Evolutionary conservation across 495 filamentous ascomycete genomes (phyloP).

Genomic region (Penicillium mononematosum): DNA sequence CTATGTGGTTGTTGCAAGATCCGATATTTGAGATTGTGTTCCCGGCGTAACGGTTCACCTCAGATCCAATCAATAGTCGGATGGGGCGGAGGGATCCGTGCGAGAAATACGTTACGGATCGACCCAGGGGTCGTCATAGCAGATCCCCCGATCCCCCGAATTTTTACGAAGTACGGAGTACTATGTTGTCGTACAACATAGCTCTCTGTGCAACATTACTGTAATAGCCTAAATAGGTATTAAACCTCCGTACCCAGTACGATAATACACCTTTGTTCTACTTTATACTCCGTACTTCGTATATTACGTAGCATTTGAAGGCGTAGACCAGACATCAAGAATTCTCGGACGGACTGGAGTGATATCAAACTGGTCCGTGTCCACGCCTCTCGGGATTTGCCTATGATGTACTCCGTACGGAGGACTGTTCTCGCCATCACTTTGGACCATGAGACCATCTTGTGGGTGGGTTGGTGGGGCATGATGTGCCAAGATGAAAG

Average conservation of each 20-base stretch:
- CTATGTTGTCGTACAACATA: not conserved
- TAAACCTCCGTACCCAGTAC: not conserved
- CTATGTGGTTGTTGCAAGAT: constrained; percentile 1
- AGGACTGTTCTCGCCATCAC: not conserved
- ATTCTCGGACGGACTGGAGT: constrained; percentile 16
- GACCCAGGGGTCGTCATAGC: constrained; percentile 24
- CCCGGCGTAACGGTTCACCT: constrained; percentile 30
- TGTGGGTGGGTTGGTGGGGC: constrained; percentile 5
- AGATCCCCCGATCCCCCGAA: constrained; percentile 23
- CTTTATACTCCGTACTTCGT: not conserved
- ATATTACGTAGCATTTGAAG: not conserved
- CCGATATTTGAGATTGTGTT: constrained; percentile 38
- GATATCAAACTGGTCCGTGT: constrained; percentile 14
- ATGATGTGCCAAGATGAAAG: constrained; percentile 3
- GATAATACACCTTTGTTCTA: not conserved
- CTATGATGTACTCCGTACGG: not conserved
- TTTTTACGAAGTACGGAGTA: not conserved
- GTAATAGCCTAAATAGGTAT: not conserved
- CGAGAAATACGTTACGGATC: constrained; percentile 26
- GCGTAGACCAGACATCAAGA: not conserved
- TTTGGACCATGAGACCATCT: not conserved
- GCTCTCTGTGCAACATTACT: constrained; percentile 2
- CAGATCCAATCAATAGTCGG: constrained; percentile 35
- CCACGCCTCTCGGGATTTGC: not conserved
- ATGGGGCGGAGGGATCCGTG: constrained; percentile 30